Evolutionary conservation across 2,329 filamentous ascomycete species (phyloP).

Genomic region (Fusarium sp.): DNA sequence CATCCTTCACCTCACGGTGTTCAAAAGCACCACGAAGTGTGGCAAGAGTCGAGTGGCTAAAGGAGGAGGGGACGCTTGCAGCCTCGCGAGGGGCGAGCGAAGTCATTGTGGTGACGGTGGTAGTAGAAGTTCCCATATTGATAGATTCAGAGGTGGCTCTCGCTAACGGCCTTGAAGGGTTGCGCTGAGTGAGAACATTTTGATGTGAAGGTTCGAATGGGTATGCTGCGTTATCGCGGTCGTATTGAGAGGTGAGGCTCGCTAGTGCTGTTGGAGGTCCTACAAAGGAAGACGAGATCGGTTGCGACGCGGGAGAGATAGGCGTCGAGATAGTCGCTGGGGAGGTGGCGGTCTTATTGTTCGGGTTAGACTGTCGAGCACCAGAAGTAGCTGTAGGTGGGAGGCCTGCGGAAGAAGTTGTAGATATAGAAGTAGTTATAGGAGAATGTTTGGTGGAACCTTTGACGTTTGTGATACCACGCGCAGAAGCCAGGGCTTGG

Average conservation of each 20-base stretch:
- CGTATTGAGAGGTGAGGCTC: constrained; percentile 25
- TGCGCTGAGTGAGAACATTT: constrained; percentile 52
- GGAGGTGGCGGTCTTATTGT: constrained; percentile 21
- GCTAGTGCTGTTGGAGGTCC: constrained; percentile 21
- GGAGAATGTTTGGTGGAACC: constrained; percentile 22
- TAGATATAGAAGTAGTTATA: constrained; percentile 25
- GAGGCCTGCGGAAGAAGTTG: constrained; percentile 21
- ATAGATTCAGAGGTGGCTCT: constrained; percentile 49
- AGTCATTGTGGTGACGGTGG: constrained; percentile 48
- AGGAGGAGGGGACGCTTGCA: constrained; percentile 49
- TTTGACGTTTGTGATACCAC: constrained; percentile 56
- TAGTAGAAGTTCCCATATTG: constrained; percentile 49
- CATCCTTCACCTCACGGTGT: constrained; percentile 49
- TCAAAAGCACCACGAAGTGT: constrained; percentile 53
- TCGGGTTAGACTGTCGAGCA: constrained; percentile 28
- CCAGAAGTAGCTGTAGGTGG: constrained; percentile 5
- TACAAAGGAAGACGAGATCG: constrained; percentile 15
- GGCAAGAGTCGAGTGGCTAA: constrained; percentile 47
- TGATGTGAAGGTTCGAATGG: constrained; percentile 30
- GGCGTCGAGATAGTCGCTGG: constrained; percentile 26
- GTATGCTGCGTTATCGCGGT: constrained; percentile 35
- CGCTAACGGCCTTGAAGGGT: constrained; percentile 53
- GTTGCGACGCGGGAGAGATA: constrained; percentile 14
- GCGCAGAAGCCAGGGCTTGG: constrained; percentile 68
- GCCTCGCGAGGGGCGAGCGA: constrained; percentile 46